A percentile compares a stretch with the other conserved stretches of the same genome.
phyloP scores from a whole-genome alignment of 2,329 filamentous ascomycete species.

The Fusarium scirpi region DNA sequence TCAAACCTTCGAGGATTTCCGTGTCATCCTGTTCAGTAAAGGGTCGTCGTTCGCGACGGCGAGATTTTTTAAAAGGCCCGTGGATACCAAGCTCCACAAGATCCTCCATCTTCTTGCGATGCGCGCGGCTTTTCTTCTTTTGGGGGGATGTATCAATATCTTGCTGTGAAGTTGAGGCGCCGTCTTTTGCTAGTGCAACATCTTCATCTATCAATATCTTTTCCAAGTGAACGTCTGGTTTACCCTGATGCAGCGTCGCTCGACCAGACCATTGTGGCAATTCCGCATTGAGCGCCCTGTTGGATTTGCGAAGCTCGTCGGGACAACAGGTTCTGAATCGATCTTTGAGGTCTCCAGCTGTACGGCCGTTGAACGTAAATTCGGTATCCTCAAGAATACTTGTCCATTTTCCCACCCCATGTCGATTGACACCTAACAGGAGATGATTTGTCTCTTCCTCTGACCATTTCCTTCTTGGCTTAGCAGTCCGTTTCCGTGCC shows the following conservation, averaged over 20 bases:
- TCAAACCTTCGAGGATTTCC: conserved; percentile 70
- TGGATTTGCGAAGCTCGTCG: conserved; percentile 65
- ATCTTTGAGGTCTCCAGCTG: conserved; percentile 73
- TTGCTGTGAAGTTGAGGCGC: conserved; percentile 37
- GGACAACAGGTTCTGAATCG: conserved; percentile 75
- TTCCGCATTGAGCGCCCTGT: conserved; percentile 46
- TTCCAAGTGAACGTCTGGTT: conserved; percentile 64
- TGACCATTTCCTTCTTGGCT: conserved; percentile 72
- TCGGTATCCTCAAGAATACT: conserved; percentile 71
- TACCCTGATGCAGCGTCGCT: conserved; percentile 54
- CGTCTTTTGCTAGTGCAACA: conserved; percentile 46
- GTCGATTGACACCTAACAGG: conserved; percentile 69
- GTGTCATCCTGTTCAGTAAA: conserved; percentile 73
- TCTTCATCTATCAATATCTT: conserved; percentile 67
- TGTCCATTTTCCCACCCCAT: conserved; percentile 75
- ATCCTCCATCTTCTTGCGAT: conserved; percentile 68
- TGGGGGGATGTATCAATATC: conserved; percentile 54
- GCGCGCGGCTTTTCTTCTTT: conserved; percentile 64
- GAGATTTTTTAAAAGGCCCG: conserved; percentile 71
- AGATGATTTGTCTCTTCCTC: conserved; percentile 74
- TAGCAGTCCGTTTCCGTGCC: conserved; percentile 65
- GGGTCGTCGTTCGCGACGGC: conserved; percentile 68
- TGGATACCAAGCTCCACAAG: conserved; percentile 69
- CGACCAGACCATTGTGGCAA: conserved; percentile 36
- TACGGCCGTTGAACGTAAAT: conserved; percentile 71